These are phyloP conservation scores for Candida khao-thaluensis DNA, from an alignment of 805 yeast species.

Conservation along the genomic window DNA sequence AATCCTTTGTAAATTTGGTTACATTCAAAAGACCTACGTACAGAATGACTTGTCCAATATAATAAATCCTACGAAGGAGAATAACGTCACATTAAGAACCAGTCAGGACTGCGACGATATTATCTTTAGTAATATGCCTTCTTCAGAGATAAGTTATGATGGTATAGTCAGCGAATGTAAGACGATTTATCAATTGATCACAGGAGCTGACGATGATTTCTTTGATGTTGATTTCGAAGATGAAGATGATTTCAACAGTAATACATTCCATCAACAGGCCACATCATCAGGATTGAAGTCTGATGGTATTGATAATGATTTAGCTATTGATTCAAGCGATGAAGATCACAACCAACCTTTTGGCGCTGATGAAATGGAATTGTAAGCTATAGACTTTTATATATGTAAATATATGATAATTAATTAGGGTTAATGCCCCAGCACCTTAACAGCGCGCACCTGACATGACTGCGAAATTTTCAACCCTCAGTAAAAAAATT, in stretches of 20 bases:
- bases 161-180: constrained; percentile 84
- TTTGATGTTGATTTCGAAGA: constrained; percentile 96
- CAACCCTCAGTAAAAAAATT: constrained; percentile 1
- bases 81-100: constrained; percentile 23
- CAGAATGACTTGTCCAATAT: constrained; percentile 39
- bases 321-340: constrained; percentile 39
- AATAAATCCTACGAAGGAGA: constrained; percentile 29
- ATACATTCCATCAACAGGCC: constrained; percentile 17
- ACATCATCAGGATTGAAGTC: constrained; percentile 4
- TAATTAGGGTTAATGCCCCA: neutral
- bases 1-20: constrained; percentile 42
- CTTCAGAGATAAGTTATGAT: constrained; percentile 86
- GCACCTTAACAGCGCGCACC: too few species aligned
- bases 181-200: constrained; percentile 69
- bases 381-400: constrained; percentile 16
- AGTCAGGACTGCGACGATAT: constrained; percentile 44
- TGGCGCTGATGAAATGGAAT: constrained; percentile 45
- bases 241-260: constrained; percentile 52
- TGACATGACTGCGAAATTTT: constrained; percentile 7
- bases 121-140: constrained; percentile 60
- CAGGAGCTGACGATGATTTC: constrained; percentile 94
- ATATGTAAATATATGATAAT: neutral
- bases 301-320: constrained; percentile 22
- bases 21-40: constrained; percentile 36
- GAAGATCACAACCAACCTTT: constrained; percentile 43